Evolutionary conservation across 2,329 filamentous ascomycete species (phyloP), one percentile per base, ranked within the genome.

Genomic region (Capronia americana): DNA sequence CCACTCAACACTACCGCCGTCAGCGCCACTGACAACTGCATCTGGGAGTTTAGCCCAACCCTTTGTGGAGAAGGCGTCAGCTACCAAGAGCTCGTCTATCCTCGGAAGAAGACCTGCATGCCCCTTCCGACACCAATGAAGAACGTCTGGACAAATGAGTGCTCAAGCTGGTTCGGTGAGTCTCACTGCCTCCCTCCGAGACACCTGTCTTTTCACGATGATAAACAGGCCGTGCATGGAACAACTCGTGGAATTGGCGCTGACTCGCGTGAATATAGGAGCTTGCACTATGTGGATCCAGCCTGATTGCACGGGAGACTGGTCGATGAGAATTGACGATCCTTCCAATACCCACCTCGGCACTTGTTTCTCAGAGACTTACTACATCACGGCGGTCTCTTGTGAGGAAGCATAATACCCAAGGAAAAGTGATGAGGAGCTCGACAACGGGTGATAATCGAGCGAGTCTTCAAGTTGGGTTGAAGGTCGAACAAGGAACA

Each of bases 251-350:
- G 26, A 23, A 46, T n/a, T 38, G 12, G 48, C 10, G 32, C 57
- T 38, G 26, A 28, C 57, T 24, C 23, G 23, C 17, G 14, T 26
- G 32, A 26, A 44, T 44, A 41, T 26, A 61, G 58, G 34, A 44
- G 58, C 58, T 17, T 61, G 58, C 20, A 61, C 58, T 6, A 54
- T 54, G 46, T 61, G 58, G 58, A 61, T 61, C n/a, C 58, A 61
- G 34, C 58, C 58, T 26, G 58, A 61, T n/a, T 61, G 58, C n/a
- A 61, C 58, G 2, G 58, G 58, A 8, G 46, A 51, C 24, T 53
- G 48, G 46, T 61, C 58, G 30, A 28, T 61, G 58, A 54, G 58
- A 32, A 61, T 61, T 20, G 48, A 53, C 11, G 48, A 53, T 28
- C 58, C 58, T 30, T 32, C 48, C 28, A 53, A 61, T 6, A 26